A percentile compares a stretch with the other conserved stretches of the same genome.
These are phyloP conservation scores for Hypoxylon intermedium DNA, from an alignment of 495 filamentous ascomycete species.

Conservation along the genomic window DNA sequence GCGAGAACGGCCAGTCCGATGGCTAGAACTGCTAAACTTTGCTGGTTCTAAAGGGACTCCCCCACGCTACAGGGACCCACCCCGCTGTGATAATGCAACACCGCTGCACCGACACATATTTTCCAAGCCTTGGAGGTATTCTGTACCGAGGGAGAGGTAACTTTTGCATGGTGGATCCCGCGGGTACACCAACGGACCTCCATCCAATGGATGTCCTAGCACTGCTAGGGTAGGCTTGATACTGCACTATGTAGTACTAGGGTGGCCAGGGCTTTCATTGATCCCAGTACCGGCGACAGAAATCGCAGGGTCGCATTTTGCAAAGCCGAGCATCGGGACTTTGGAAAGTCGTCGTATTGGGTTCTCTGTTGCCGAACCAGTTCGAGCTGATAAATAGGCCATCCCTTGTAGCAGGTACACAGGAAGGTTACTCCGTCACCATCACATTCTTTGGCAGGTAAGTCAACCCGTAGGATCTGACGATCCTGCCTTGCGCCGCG, in stretches of 20 bases:
- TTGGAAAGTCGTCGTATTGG: neutral
- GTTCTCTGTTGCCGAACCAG: slow-evolving; percentile 25
- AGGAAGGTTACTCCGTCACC: slow-evolving; percentile 19
- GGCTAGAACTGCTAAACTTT: too few relatives aligned
- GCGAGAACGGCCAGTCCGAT: slow-evolving; percentile 30
- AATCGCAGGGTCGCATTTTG: slow-evolving; percentile 4
- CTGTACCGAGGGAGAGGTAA: slow-evolving; percentile 27
- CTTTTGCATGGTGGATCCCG: slow-evolving; percentile 15
- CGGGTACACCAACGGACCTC: neutral
- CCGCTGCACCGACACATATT: neutral
- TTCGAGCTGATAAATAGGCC: slow-evolving; percentile 19
- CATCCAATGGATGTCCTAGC: slow-evolving; percentile 1
- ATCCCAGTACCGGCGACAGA: slow-evolving; percentile 19
- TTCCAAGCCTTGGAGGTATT: neutral
- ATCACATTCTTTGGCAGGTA: slow-evolving; percentile 17
- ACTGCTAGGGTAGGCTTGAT: neutral
- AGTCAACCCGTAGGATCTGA: slow-evolving; percentile 14
- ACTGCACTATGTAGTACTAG: neutral
- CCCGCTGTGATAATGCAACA: slow-evolving; percentile 19
- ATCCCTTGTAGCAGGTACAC: slow-evolving; percentile 8
- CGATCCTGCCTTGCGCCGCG: slow-evolving; percentile 8
- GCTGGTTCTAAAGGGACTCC: slow-evolving; percentile 31
- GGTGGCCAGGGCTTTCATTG: slow-evolving; percentile 27
- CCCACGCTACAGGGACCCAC: slow-evolving; percentile 22
- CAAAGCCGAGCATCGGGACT: slow-evolving; percentile 32